These are phyloP conservation scores for Penicillium sp. DNA, from an alignment of 2,329 filamentous ascomycete species.

Conservation along the genomic window DNA sequence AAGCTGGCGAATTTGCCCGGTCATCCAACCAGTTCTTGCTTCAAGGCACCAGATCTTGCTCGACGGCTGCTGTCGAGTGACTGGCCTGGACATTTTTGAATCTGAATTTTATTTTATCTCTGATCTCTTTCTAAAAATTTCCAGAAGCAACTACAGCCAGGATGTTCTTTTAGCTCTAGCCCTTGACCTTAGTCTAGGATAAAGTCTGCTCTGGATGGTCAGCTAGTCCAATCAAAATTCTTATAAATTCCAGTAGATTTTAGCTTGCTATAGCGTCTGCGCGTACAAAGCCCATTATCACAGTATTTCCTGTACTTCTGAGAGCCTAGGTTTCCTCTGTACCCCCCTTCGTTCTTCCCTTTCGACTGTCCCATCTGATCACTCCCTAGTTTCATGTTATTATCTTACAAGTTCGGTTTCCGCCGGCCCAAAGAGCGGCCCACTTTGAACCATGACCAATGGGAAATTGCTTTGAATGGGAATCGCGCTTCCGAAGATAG, in stretches of 20 bases:
- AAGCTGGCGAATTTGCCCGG: too few species aligned
- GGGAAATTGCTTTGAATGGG: not conserved
- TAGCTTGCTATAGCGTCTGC: not conserved
- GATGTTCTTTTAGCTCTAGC: too few species aligned
- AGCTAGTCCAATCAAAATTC: not conserved
- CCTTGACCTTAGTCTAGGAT: not conserved
- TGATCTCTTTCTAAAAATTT: too few species aligned
- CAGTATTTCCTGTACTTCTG: not conserved
- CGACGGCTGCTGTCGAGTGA: too few species aligned
- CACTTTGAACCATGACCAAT: not conserved
- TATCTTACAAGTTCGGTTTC: not conserved
- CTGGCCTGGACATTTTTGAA: too few species aligned
- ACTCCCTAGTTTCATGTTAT: not conserved
- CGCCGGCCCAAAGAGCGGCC: not conserved
- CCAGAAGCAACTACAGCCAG: too few species aligned
- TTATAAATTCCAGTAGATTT: not conserved
- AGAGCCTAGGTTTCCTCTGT: not conserved
- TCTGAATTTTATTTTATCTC: too few species aligned
- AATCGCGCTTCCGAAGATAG: not conserved
- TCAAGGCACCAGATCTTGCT: too few species aligned
- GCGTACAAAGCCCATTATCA: not conserved
- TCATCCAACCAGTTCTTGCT: too few species aligned
- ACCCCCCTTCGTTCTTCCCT: not conserved
- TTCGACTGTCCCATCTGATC: not conserved
- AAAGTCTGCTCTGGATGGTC: not conserved